Base-by-base conservation (phyloP, 768 basidiomycete species). In the Amanita exitialis region DNA sequence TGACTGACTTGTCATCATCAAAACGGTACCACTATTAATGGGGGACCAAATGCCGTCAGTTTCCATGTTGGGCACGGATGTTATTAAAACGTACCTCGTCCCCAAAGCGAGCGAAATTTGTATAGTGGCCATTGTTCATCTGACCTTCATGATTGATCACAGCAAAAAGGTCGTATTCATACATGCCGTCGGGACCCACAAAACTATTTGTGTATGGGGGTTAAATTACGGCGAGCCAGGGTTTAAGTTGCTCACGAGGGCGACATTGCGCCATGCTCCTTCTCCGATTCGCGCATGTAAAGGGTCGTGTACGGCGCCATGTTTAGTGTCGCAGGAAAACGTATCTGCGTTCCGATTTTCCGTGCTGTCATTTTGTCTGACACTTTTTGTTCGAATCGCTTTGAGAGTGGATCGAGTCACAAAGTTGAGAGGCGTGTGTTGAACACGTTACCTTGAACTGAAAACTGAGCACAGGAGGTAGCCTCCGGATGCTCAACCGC, bases 141-240 rank as follows among this genome's bases (percentile, higher is more conserved):
- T 88, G 86, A 4, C 94, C 94, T 64, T 96, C 91, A 64, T 97
- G 93, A 57, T 89, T 92, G 53, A 98, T 86, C 35, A 96, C 91
- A 21, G 89, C 86, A 59, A 93, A 91, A 2, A 97, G 78, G 61
- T 95, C 90, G 61, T 94, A 97, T 44, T 87, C 82, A 63, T 87
- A 95, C 71, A 90, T 73, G 10, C 76, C 72, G 23, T 81, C 75
- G 0, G 87, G 80, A 5, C 79, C 80, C 3, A 73, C 69, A 52
- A 72, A 66, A 37, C 74, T 79, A 54, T 51, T 32, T 8, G 10
- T 30, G 23, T 27, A 30, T 18, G 36, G n/a, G 35, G 9, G 16
- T 13, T 27, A 37, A 37, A n/a, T 20, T 4, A 20, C 9, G n/a
- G 25, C 12, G 21, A 36, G 16, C 15, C 35, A 20, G 9, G n/a